Evolutionary conservation across 768 basidiomycete species (phyloP).

Genomic region (Antrodiella citrinella): DNA sequence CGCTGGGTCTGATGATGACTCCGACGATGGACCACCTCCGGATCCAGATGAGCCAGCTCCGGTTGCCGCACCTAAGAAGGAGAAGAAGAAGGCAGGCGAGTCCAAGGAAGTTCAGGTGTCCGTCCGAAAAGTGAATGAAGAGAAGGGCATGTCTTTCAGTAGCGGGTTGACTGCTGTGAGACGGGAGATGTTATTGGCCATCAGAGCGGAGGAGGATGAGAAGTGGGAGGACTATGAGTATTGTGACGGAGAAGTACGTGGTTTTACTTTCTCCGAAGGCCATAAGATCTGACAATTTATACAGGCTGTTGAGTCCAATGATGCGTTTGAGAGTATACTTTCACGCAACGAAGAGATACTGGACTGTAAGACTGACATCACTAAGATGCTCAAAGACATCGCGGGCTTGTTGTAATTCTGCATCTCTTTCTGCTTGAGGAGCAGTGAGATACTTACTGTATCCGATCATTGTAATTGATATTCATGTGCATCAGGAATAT

Average conservation of each 20-base stretch:
- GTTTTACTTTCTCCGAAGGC: not conserved
- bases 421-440: not conserved
- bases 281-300: too few species aligned
- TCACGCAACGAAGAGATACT: conserved; percentile 37
- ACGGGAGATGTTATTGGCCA: conserved; percentile 69
- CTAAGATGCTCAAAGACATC: conserved; percentile 18
- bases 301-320: conserved; percentile 53
- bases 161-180: conserved; percentile 64
- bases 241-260: conserved; percentile 53
- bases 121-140: conserved; percentile 56
- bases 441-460: not conserved
- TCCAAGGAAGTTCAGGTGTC: conserved; percentile 73
- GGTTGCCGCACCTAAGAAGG: conserved; percentile 45
- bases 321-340: conserved; percentile 54
- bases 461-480: not conserved
- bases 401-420: conserved; percentile 12
- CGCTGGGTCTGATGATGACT: conserved; percentile 57
- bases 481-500: not conserved
- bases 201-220: conserved; percentile 73
- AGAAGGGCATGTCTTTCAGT: conserved; percentile 44
- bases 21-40: conserved; percentile 71
- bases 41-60: conserved; percentile 67
- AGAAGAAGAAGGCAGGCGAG: conserved; percentile 45
- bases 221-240: conserved; percentile 64
- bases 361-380: conserved; percentile 20